These are phyloP conservation scores for Chenopodium suecicum DNA, from an alignment of 148 eudicot species.

Conservation along the genomic window DNA sequence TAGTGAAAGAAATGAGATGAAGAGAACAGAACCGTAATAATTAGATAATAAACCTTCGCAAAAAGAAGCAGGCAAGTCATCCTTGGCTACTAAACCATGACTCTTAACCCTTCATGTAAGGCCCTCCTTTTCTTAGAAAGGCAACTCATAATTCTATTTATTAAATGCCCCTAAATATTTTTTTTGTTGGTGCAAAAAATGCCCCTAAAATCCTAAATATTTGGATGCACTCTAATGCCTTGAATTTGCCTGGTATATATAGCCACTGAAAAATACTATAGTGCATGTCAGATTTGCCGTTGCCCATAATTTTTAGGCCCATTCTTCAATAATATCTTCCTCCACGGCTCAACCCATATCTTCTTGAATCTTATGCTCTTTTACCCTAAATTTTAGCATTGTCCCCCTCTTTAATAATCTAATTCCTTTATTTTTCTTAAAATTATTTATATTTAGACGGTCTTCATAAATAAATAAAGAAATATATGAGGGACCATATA, in stretches of 20 bases:
- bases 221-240: not conserved
- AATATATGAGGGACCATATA: no score
- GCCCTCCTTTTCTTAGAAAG: slow-evolving; percentile 6
- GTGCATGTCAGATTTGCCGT: slow-evolving; percentile 19
- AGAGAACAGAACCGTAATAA: no score
- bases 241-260: slow-evolving; percentile 3
- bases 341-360: not conserved
- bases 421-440: no score
- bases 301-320: slow-evolving; percentile 18
- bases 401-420: not conserved
- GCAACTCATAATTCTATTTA: not conserved
- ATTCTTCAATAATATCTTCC: slow-evolving; percentile 18
- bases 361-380: slow-evolving; percentile 10
- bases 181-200: no score
- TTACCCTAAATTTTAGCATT: slow-evolving; percentile 5
- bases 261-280: not conserved
- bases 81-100: slow-evolving; percentile 44
- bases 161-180: not conserved
- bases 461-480: no score
- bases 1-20: no score
- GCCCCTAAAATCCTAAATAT: not conserved
- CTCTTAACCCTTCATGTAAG: slow-evolving; percentile 41
- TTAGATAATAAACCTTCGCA: not conserved
- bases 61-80: slow-evolving; percentile 40
- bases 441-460: no score